A percentile compares a stretch with the other conserved stretches of the same genome.
Evolutionary conservation across 1,284 basidiomycete species (phyloP).

Genomic region (Lentinula novae-zelandiae): DNA sequence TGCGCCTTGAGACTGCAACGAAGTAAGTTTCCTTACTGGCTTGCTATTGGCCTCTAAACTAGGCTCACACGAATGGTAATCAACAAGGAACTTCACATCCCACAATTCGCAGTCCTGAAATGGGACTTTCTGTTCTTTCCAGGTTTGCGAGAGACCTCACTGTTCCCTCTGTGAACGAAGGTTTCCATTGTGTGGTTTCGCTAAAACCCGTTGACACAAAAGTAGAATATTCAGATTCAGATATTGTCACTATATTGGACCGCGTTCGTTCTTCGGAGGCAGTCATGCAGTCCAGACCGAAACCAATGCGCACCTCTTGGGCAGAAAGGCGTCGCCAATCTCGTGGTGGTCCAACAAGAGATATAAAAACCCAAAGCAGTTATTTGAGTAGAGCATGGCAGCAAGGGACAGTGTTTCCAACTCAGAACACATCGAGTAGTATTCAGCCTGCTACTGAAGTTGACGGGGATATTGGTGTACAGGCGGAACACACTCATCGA

Average conservation of each 20-base stretch:
- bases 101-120: slow-evolving; percentile 57
- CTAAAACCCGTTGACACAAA: slow-evolving; percentile 50
- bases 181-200: slow-evolving; percentile 54
- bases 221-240: slow-evolving; percentile 27
- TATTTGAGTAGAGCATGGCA: not conserved
- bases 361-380: not conserved
- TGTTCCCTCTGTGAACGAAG: slow-evolving; percentile 52
- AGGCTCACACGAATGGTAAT: slow-evolving; percentile 7
- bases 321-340: not conserved
- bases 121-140: slow-evolving; percentile 52
- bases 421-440: not conserved
- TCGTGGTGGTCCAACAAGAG: not conserved
- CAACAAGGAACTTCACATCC: slow-evolving; percentile 60
- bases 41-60: slow-evolving; percentile 14
- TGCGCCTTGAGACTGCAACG: slow-evolving; percentile 48
- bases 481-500: not conserved
- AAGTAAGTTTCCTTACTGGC: slow-evolving; percentile 32
- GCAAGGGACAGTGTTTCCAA: not conserved
- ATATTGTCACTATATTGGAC: slow-evolving; percentile 47
- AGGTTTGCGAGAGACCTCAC: slow-evolving; percentile 57
- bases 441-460: not conserved
- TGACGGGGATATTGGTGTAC: not conserved
- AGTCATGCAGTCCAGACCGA: slow-evolving; percentile 13
- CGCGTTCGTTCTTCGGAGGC: slow-evolving; percentile 43
- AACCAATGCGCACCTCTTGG: slow-evolving; percentile 8